phyloP scores from a whole-genome alignment of 306 rosid species.

The Casuarina cunninghamiana region DNA sequence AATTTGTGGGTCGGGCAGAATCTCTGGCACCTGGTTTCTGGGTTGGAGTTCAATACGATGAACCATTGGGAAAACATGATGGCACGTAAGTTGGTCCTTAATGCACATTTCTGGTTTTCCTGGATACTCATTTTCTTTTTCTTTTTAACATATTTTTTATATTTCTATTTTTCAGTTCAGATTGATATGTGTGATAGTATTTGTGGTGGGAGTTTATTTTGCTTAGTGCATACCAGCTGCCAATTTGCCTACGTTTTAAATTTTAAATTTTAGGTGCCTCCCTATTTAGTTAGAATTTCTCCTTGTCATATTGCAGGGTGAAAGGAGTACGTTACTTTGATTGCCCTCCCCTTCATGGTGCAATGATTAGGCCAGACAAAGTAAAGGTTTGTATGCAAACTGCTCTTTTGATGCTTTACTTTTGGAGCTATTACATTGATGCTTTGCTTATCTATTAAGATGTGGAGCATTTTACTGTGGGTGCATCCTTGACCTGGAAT shows the following conservation, averaged over 20 bases:
- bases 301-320: conserved; percentile 51
- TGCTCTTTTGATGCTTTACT: conserved; percentile 2
- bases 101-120: neutral
- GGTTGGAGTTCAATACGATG: conserved; percentile 95
- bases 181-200: neutral
- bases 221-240: neutral
- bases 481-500: neutral
- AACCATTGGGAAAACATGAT: conserved; percentile 95
- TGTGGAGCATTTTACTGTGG: neutral
- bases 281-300: conserved; percentile 4
- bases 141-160: too few species aligned
- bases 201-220: neutral
- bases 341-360: conserved; percentile 82
- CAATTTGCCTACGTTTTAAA: neutral
- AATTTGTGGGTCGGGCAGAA: conserved; percentile 77
- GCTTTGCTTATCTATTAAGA: neutral
- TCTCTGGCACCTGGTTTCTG: conserved; percentile 87
- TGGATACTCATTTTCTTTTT: neutral
- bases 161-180: neutral
- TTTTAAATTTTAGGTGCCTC: neutral
- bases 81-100: conserved; percentile 67
- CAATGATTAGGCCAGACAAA: conserved; percentile 88
- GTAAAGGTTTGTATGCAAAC: conserved; percentile 60
- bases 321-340: conserved; percentile 78
- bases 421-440: neutral